Evolutionary conservation across 2,329 filamentous ascomycete species (phyloP), one percentile per base, ranked within the genome.

Genomic region (Monilinia vaccinii-corymbosi): DNA sequence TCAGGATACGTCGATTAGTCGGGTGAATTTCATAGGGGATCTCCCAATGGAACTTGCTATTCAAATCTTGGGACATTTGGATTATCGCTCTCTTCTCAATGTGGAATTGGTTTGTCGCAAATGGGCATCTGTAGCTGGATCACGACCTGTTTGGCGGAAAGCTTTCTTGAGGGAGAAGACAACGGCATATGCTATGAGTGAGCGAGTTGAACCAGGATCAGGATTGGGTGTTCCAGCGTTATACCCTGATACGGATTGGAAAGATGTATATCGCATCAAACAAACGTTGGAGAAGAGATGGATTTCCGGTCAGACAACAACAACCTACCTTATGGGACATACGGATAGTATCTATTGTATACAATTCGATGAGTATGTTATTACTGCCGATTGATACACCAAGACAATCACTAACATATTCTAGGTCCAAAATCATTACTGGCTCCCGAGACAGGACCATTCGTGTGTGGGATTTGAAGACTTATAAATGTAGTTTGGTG

Each of bases 291-390:
- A 91, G 67, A 78, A 80, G 65, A 84, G 89, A 64, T 99, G 94
- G 94, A 86, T 83, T 68, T 78, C 85, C 55, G 88, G 89, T 60
- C 85, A 86, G 65, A 89, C 91, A 10, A 86, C 84, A 49, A 87
- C 91, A 0, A 85, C 96, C 60, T 97, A 97, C 73, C 81, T 99
- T 25, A 91, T 94, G 68, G 94, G 94, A 2, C 94, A 99, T 72
- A 86, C 86, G 31, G 94, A 99, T 73, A 97, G 91, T 66, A 95
- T 99, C 60, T 99, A 99, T 76, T 99, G 94, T 74, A 83, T 96
- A 60, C 94, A 99, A 71, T 99, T 97, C 72, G 94, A 99, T 73
- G 93, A 97, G 87, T 91, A 81, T 68, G 86, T 78, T 6, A 16
- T 28, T 25, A n/a, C 55, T 50, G 28, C 34, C 23, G 13, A 31